Conservation (phyloP, 352 stramenopile species). For the Phytophthora multivora region DNA sequence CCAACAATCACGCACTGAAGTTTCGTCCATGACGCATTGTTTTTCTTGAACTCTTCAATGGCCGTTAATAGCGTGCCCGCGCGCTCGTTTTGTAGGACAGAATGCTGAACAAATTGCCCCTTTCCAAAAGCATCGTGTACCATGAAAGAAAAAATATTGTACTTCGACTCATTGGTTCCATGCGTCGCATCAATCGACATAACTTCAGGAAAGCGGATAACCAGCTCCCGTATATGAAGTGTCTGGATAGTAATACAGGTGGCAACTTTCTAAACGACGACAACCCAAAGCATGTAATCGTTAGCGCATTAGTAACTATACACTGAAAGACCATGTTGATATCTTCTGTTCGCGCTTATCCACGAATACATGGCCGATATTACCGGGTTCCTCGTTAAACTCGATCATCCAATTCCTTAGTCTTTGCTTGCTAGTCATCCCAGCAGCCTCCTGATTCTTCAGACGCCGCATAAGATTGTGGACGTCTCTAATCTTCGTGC, state of each 20-base stretch:
- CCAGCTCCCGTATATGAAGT: slow-evolving; percentile 16
- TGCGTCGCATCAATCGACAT: slow-evolving; percentile 29
- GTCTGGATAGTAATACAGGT: slow-evolving; percentile 29
- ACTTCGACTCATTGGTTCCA: slow-evolving; percentile 22
- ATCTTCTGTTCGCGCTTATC: not conserved
- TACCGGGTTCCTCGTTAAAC: slow-evolving; percentile 16
- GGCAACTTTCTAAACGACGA: slow-evolving; percentile 8
- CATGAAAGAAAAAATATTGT: slow-evolving; percentile 34
- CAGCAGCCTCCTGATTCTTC: not conserved
- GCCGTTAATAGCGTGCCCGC: slow-evolving; percentile 6
- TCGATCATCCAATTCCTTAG: slow-evolving; percentile 14
- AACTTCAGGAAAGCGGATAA: slow-evolving; percentile 19
- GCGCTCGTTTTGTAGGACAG: slow-evolving; percentile 24
- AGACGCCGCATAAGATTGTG: slow-evolving; percentile 7
- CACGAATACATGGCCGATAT: slow-evolving; percentile 21
- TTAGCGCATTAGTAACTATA: not conserved
- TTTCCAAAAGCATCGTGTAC: slow-evolving; percentile 19
- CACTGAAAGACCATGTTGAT: not conserved
- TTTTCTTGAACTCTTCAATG: slow-evolving; percentile 18
- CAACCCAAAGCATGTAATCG: not conserved
- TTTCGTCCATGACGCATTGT: slow-evolving; percentile 20
- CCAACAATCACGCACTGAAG: slow-evolving; percentile 26
- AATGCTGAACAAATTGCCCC: slow-evolving; percentile 32
- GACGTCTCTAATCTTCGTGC: not conserved
- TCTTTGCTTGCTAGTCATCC: not conserved